Base-by-base conservation (phyloP, 225 moss, liverwort and hornwort species). In the Bryum argenteum region DNA sequence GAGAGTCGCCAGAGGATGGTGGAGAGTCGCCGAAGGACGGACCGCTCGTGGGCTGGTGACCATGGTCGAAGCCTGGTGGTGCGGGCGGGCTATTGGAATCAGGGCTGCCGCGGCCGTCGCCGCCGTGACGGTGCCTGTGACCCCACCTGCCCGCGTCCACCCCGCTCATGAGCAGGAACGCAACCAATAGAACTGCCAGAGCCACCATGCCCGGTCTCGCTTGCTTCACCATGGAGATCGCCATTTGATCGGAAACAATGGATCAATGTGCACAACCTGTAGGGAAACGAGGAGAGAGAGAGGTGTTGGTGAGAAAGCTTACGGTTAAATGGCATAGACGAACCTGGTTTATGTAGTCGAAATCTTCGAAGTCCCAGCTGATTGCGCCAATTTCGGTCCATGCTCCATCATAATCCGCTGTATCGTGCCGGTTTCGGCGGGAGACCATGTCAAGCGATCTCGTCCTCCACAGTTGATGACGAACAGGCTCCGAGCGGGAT, bases 61-160 rank as follows among this genome's bases (percentile, higher is more conserved):
- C 41, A 42, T 42, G 1, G 48, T 67, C 58, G 75, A 67, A 67
- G 67, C 75, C 75, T 17, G 75, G 75, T n/a, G 75, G 75, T 17
- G 67, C 67, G 17, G 75, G 75, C 6, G 75, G 75, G 19, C 75
- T 24, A 58, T 69, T 13, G 22, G 20, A 14, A 23, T 24, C 20
- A 11, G 3, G 9, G 23, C 0, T 10, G 8, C 26, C 26, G 64
- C 20, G 37, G 48, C 48, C 18, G 55, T 15, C 33, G 15, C 48
- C 16, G 16, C 7, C 16, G 11, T 1, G 48, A n/a, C 59, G 70
- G 47, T 59, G 67, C 23, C 50, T 14, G 51, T 18, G 50, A 9
- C 0, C 26, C 67, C 75, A 75, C 0, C 59, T 39, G 0, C 24
- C 41, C 59, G 75, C 75, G 45, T 75, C 75, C 24, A 51, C 75